phyloP scores from a whole-genome alignment of 169 alveolate species.

The Eimeria brunetti region DNA sequence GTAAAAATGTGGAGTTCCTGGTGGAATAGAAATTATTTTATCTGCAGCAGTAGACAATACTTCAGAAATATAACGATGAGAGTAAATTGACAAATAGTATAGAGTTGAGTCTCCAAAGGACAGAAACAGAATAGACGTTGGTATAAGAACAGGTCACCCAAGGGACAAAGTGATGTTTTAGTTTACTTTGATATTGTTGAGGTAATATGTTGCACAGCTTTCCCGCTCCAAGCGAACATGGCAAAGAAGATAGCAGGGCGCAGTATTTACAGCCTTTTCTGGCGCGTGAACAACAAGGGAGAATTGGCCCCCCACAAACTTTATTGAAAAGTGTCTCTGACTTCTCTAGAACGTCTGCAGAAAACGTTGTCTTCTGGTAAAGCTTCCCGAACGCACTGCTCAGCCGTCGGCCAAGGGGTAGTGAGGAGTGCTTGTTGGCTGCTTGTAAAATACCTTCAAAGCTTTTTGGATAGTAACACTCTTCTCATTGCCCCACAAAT shows the following conservation, averaged over 20 bases:
- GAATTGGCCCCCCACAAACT: background rate
- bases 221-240: background rate
- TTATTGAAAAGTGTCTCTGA: background rate
- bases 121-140: background rate
- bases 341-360: background rate
- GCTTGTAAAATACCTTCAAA: background rate
- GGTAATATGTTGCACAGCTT: background rate
- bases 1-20: background rate
- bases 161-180: background rate
- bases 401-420: background rate
- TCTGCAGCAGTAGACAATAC: background rate
- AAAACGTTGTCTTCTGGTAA: background rate
- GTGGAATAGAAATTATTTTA: background rate
- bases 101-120: background rate
- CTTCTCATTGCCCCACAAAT: background rate
- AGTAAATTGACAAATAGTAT: background rate
- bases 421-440: background rate
- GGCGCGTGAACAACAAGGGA: background rate
- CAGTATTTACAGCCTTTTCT: background rate
- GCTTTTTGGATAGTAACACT: background rate
- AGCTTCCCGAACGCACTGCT: background rate
- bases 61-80: background rate
- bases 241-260: background rate
- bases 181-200: background rate
- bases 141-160: too few species aligned